Evolutionary conservation across 1,139 yeast genomes (phyloP), one percentile per base, ranked within the genome.

Genomic region (Nakaseomyces kungkrabaensis): DNA sequence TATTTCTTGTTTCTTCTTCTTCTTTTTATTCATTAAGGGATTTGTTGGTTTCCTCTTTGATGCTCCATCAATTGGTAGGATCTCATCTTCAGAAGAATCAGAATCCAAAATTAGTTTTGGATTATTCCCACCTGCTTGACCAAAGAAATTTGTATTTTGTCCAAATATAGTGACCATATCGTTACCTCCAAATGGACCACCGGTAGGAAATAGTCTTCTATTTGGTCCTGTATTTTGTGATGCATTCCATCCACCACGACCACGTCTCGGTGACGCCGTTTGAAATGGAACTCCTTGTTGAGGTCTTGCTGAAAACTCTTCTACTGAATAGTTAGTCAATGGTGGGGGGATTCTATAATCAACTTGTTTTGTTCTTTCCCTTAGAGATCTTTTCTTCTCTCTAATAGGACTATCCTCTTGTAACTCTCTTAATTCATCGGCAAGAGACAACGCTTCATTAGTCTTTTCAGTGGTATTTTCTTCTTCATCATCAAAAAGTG

Each of bases 181-280:
- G 55, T 89, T 82, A 32, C 97, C 97, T 29, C 96, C 96, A 72
- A 92, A 92, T 2, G 97, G 96, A 0, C 97, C 96, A n/a, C 89
- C 87, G 0, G 96, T 88, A n/a, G 96, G 95, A 60, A 84, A 87
- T 45, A 88, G 69, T 43, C 92, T 75, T 60, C 85, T 76, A 47
- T 85, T 66, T 5, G 74, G 73, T 4, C 68, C 69, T 25, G 53
- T 52, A 47, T 62, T 56, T 27, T 58, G 58, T 24, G 62, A 55
- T 4, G 58, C 51, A 13, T 57, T 59, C 59, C 71, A 56, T 60
- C 75, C 60, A 63, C 75, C 52, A n/a, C 60, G 54, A 25, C 60
- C 61, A 63, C 75, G 56, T 11, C 61, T 53, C n/a, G 57, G 54
- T 11, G 62, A 59, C 2, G 62, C 61, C 50, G 67, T 36, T 62